Evolutionary conservation across 2,329 filamentous ascomycete genomes (phyloP), one percentile per base, ranked within the genome.

Genomic region (Paracamarosporium sp.): DNA sequence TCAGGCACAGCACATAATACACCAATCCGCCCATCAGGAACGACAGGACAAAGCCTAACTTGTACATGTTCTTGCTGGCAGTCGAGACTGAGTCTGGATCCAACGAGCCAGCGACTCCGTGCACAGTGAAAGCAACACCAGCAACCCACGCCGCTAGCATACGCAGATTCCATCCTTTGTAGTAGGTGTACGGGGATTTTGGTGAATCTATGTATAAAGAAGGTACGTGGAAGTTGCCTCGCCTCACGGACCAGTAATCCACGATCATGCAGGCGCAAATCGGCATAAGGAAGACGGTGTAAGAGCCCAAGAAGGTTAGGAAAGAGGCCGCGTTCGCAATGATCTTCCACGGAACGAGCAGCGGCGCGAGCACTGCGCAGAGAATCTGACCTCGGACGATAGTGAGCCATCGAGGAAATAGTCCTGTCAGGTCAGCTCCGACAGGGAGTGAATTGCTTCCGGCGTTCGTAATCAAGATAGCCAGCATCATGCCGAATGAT

Each of bases 191-290:
- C 1, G 63, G 61, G 13, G 57, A 59, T 38, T 54, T 52, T 2
- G 56, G 53, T 13, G 50, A 43, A 9, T 51, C 52, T 36, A 56
- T 51, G 27, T 66, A 66, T 8, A 66, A 36, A 1, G 61, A 64
- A 8, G 63, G 63, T 5, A 66, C 63, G 36, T 66, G 61, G 47
- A 66, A 66, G 24, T 66, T 66, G 12, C 63, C 63, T 24, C 54
- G 62, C n/a, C 63, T 48, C 25, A 66, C 52, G 24, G 54, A 24
- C 62, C 62, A 66, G 50, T 66, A 64, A 45, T 66, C 63, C 13
- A 64, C 43, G 24, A 66, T 60, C 63, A 66, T 66, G 47, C 58
- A 63, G 5, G 63, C 63, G 59, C 59, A 62, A 24, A 66, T 66
- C 4, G 63, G 63, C 63, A 66, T 66, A 48, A 47, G 20, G 20